Percentiles rank a stretch among this genome's conserved stretches.
Evolutionary conservation across 2,329 filamentous ascomycete genomes (phyloP).

Genomic region (Pezicula neosporulosa): DNA sequence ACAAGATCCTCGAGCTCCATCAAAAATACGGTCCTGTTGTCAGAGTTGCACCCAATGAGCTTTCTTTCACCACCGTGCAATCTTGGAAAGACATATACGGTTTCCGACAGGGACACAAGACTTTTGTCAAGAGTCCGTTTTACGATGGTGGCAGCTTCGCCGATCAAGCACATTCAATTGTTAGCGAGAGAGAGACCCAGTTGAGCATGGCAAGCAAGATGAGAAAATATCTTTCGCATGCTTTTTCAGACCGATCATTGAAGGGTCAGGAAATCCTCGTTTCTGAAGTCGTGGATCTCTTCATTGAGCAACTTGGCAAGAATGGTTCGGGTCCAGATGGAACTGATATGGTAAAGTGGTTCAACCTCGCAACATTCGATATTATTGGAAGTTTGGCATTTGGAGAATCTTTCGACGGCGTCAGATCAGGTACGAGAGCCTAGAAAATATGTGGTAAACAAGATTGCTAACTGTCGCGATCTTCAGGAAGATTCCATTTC

Average conservation of each 20-base stretch:
- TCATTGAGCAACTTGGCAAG: neutral
- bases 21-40: constrained; percentile 12
- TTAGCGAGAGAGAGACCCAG: constrained; percentile 1
- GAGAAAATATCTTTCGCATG: constrained; percentile 18
- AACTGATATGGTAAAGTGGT: neutral
- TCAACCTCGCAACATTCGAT: neutral
- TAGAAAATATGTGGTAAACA: no score
- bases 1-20: neutral
- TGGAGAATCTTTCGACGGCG: neutral
- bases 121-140: constrained; percentile 1
- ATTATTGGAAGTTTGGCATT: neutral
- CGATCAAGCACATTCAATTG: constrained; percentile 1
- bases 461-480: no score
- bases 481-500: neutral
- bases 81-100: constrained; percentile 25
- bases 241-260: constrained; percentile 27
- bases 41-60: constrained; percentile 24
- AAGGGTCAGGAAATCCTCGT: neutral
- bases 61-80: constrained; percentile 20
- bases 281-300: no score
- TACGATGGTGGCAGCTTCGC: constrained; percentile 5
- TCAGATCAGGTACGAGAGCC: neutral
- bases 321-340: neutral
- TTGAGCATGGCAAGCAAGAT: neutral
- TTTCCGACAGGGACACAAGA: constrained; percentile 6